Percentiles rank a stretch among this genome's conserved stretches.
Conservation (phyloP, 495 filamentous ascomycete species). For the Penicillium lividum region DNA sequence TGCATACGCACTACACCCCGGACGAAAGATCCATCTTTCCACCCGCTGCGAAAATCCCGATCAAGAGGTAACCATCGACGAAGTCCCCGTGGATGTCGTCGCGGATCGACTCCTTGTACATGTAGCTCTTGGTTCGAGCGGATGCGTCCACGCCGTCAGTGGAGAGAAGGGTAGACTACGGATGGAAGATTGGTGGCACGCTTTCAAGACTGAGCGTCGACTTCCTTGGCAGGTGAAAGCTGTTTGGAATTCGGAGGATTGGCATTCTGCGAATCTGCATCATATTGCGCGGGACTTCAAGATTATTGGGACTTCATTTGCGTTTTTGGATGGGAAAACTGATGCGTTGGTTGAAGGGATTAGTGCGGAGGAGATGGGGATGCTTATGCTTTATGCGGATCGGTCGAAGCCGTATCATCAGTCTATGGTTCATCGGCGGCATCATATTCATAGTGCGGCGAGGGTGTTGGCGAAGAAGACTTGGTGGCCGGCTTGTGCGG, state of each 20-base stretch:
- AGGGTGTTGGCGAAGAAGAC: slow-evolving; percentile 23
- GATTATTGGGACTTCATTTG: slow-evolving; percentile 32
- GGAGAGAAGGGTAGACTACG: slow-evolving; percentile 23
- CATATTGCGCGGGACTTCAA: slow-evolving; percentile 26
- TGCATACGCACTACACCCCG: slow-evolving; percentile 27
- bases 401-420: slow-evolving; percentile 26
- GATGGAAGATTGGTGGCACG: slow-evolving; percentile 27
- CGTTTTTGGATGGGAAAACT: slow-evolving; percentile 30
- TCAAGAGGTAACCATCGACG: slow-evolving; percentile 30
- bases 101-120: slow-evolving; percentile 31
- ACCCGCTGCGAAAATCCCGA: slow-evolving; percentile 24
- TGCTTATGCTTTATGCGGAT: slow-evolving; percentile 29
- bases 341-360: slow-evolving; percentile 14
- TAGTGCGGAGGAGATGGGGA: neutral
- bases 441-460: slow-evolving; percentile 27
- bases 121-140: slow-evolving; percentile 22
- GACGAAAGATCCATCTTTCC: slow-evolving; percentile 21
- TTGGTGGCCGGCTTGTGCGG: slow-evolving; percentile 17
- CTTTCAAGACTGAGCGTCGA: slow-evolving; percentile 26
- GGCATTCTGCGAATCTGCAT: slow-evolving; percentile 32
- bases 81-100: slow-evolving; percentile 38
- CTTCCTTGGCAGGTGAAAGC: slow-evolving; percentile 27
- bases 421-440: slow-evolving; percentile 20
- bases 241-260: slow-evolving; percentile 27
- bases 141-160: slow-evolving; percentile 34